Conservation (phyloP, 306 rosid species). For the Cercis canadensis region DNA sequence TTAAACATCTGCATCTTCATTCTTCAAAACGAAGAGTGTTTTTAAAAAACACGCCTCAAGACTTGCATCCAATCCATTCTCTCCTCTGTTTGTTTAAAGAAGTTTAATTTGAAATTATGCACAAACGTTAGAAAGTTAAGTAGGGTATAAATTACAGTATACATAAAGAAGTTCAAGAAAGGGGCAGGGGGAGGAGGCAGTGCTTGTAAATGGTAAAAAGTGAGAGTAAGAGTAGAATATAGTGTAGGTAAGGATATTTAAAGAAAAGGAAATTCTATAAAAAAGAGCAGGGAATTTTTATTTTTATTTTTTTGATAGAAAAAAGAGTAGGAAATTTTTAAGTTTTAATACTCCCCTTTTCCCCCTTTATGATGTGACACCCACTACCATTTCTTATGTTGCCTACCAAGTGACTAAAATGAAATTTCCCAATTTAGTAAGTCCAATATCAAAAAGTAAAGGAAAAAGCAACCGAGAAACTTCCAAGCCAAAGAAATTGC, state of each 20-base stretch:
- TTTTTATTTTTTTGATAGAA: no score
- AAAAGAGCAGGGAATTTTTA: not conserved
- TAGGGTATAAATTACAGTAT: not conserved
- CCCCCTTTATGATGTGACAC: not conserved
- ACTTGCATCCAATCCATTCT: not conserved
- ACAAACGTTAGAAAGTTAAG: not conserved
- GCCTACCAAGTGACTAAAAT: not conserved
- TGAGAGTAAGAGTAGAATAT: no score
- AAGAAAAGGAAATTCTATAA: no score
- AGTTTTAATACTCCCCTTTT: not conserved
- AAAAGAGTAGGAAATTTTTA: not conserved
- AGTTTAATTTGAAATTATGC: not conserved
- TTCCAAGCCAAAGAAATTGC: conserved; percentile 36
- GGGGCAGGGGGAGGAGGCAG: no score
- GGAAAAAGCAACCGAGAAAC: conserved; percentile 24
- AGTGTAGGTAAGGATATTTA: no score
- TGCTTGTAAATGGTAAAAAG: not conserved
- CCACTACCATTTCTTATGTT: conserved; percentile 11
- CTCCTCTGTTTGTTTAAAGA: no score
- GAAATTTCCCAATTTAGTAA: not conserved
- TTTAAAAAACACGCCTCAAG: not conserved
- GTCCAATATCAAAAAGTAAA: conserved; percentile 5
- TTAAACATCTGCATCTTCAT: not conserved
- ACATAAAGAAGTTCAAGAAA: not conserved
- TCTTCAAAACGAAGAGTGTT: not conserved